These are phyloP conservation scores for Coelastrella sp. DNA, from an alignment of 139 green algal genomes.

Conservation along the genomic window DNA sequence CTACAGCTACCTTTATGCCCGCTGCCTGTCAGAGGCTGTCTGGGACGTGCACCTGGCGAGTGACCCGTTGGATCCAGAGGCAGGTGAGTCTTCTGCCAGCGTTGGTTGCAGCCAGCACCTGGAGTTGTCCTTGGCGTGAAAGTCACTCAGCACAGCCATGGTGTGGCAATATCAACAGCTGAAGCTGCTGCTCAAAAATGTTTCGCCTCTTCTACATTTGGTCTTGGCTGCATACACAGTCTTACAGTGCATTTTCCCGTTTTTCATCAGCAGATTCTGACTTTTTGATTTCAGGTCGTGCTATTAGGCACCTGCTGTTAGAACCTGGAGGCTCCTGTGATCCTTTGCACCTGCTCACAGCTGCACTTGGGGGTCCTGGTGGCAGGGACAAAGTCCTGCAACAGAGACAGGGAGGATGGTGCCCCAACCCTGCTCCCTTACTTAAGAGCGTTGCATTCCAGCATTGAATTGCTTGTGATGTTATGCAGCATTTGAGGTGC, in stretches of 20 bases:
- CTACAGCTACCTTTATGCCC: conserved; percentile 87
- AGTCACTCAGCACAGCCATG: too few species aligned
- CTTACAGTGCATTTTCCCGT: too few species aligned
- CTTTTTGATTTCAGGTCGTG: background rate
- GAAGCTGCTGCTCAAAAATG: too few species aligned
- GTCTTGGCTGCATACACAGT: too few species aligned
- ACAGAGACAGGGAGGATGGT: background rate
- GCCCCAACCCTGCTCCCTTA: background rate
- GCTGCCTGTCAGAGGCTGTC: conserved; percentile 71
- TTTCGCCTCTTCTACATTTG: too few species aligned
- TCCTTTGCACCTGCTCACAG: conserved; percentile 41
- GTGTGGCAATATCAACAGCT: too few species aligned
- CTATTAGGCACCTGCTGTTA: conserved; percentile 31
- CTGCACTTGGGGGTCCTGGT: background rate
- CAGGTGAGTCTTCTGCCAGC: conserved; percentile 41
- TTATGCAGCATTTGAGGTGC: too few species aligned
- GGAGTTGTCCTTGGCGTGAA: too few species aligned
- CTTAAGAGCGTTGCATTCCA: background rate
- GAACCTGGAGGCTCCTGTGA: conserved; percentile 45
- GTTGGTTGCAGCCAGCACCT: too few species aligned
- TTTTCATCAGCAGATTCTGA: too few species aligned
- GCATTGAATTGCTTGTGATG: too few species aligned
- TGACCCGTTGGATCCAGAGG: conserved; percentile 55
- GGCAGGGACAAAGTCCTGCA: background rate
- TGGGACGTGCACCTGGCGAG: conserved; percentile 71